Evolutionary conservation across 1,284 basidiomycete genomes (phyloP), one percentile per base, ranked within the genome.

Genomic region (Flammula alnicola): DNA sequence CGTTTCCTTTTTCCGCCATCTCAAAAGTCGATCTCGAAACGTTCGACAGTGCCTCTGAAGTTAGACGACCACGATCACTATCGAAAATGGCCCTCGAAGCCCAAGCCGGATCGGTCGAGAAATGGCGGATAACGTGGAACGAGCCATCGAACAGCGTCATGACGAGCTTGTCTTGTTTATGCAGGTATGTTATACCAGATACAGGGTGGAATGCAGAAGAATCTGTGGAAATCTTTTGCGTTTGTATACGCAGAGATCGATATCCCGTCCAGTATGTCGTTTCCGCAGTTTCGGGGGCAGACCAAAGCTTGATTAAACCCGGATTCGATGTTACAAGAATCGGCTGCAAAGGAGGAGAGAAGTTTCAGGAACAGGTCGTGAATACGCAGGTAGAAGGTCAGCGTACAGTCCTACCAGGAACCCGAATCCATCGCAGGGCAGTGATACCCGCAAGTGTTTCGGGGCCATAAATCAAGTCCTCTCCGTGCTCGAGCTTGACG

Each of bases 81-180:
- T 56, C 42, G n/a, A 37, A 44, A n/a, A 40, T 20, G 27, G 44
- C 40, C 43, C 33, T 52, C 44, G 45, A 49, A 32, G 62, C 54
- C 64, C 63, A 70, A 5, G 67, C 63, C 8, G 83, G 84, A 22
- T 74, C 66, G 1, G 55, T 58, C n/a, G 78, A 78, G 25, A 88
- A 22, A 43, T 72, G 61, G 51, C 77, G 73, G 46, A 90, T 63
- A 37, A 77, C 75, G 62, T 86, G 81, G 55, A 87, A 75, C 6
- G 86, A 83, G 3, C 89, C 88, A 58, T 91, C 88, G 37, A 78
- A 74, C 9, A 91, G 72, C 5, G 79, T 73, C 26, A 89, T 52
- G 12, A 88, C 50, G 30, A 88, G 66, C 3, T 67, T 50, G 60
- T 89, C 87, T 36, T 66, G 66, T 10, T 67, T 63, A 2, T 54